phyloP scores from a whole-genome alignment of 495 filamentous ascomycete species.

The Neurospora pannonica region DNA sequence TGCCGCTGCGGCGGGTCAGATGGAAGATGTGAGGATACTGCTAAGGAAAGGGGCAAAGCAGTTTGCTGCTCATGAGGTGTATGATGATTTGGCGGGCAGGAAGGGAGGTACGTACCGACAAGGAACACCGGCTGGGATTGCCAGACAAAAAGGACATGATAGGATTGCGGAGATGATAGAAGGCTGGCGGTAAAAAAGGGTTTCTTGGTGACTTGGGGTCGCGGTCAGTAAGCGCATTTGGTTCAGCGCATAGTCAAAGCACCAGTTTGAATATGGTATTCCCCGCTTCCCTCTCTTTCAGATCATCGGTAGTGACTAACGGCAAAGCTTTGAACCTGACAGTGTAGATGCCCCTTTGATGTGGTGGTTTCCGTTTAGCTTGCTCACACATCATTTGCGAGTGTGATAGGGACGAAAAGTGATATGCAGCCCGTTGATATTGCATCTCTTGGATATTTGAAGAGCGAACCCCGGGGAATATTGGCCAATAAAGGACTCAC shows the following conservation, averaged over 20 bases:
- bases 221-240: not conserved
- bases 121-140: conserved; percentile 10
- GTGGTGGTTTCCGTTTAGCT: not conserved
- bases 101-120: conserved; percentile 1
- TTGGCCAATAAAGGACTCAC: not conserved
- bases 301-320: not conserved
- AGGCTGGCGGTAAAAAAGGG: not conserved
- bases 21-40: conserved; percentile 6
- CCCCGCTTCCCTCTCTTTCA: not conserved
- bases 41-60: conserved; percentile 9
- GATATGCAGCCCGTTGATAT: not conserved
- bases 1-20: conserved; percentile 1
- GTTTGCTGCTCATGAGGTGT: conserved; percentile 5
- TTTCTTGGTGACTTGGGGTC: not conserved
- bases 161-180: conserved; percentile 3
- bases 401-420: not conserved
- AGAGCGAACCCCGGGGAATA: not conserved
- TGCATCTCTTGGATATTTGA: not conserved
- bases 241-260: not conserved
- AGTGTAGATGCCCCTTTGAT: not conserved
- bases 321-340: not conserved
- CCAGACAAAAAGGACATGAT: conserved; percentile 3
- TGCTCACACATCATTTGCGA: not conserved
- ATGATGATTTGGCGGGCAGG: conserved; percentile 1
- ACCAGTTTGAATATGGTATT: not conserved